Percentiles rank a stretch among this genome's conserved stretches.
Conservation (phyloP, 139 green algal species). For the Chlorella sp. region DNA sequence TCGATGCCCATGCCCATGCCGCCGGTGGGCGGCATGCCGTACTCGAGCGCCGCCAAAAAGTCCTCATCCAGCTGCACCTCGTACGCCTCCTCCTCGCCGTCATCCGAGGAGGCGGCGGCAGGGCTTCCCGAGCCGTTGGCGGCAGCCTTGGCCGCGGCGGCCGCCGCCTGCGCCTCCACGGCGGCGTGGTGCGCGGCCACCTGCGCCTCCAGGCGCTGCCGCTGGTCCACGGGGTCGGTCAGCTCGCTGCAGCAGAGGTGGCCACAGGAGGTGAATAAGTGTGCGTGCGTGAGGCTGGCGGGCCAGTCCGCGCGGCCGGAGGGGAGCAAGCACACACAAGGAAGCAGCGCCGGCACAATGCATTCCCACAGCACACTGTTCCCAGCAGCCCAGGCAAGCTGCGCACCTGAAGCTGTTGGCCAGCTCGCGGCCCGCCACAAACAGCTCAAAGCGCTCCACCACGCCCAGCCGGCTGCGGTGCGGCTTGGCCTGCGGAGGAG, state of each 20-base stretch:
- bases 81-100: slow-evolving; percentile 74
- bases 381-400: not conserved
- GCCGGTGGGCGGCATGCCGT: slow-evolving; percentile 96
- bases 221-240: slow-evolving; percentile 97
- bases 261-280: not conserved
- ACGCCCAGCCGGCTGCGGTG: slow-evolving; percentile 84
- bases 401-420: slow-evolving; percentile 90
- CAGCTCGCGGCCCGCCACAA: slow-evolving; percentile 93
- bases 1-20: slow-evolving; percentile 99
- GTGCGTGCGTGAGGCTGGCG: not conserved
- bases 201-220: slow-evolving; percentile 90
- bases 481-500: slow-evolving; percentile 92
- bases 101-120: slow-evolving; percentile 29
- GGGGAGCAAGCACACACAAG: not conserved
- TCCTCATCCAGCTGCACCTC: slow-evolving; percentile 94
- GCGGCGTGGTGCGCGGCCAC: slow-evolving; percentile 42
- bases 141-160: not conserved
- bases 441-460: slow-evolving; percentile 98
- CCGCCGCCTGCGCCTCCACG: slow-evolving; percentile 29
- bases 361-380: not conserved
- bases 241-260: slow-evolving; percentile 73
- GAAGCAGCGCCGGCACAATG: not conserved
- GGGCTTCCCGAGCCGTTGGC: not conserved
- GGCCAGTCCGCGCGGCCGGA: not conserved
- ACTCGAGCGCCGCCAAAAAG: slow-evolving; percentile 96